These are phyloP conservation scores for Pichia ethanolica DNA, from an alignment of 805 yeast genomes.

Conservation along the genomic window DNA sequence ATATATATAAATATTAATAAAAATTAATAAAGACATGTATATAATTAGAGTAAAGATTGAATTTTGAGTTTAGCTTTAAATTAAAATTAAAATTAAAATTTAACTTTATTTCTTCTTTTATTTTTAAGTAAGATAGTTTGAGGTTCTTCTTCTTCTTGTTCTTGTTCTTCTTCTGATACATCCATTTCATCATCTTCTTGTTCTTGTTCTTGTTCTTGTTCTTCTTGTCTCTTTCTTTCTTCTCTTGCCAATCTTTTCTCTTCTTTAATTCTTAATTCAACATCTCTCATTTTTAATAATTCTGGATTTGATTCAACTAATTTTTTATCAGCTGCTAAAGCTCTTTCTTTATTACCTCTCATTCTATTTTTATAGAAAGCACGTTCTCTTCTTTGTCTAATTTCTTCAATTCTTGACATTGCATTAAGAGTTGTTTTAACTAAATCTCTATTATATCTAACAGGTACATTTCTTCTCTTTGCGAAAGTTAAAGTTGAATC, in stretches of 20 bases:
- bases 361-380: slow-evolving; percentile 99
- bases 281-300: slow-evolving; percentile 86
- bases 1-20: no score
- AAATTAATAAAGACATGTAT: no score
- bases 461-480: slow-evolving; percentile 96
- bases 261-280: slow-evolving; percentile 70
- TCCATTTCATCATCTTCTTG: slow-evolving; percentile 40
- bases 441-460: slow-evolving; percentile 92
- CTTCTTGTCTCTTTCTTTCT: slow-evolving; percentile 38
- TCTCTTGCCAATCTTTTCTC: slow-evolving; percentile 57
- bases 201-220: slow-evolving; percentile 38
- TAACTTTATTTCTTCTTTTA: slow-evolving; percentile 40
- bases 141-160: slow-evolving; percentile 39
- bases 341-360: slow-evolving; percentile 91
- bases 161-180: slow-evolving; percentile 38
- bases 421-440: slow-evolving; percentile 92
- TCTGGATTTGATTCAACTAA: slow-evolving; percentile 86
- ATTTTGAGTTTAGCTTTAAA: background rate
- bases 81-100: slow-evolving; percentile 28
- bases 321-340: slow-evolving; percentile 78
- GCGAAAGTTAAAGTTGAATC: slow-evolving; percentile 95
- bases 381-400: slow-evolving; percentile 91
- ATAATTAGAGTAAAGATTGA: background rate
- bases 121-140: slow-evolving; percentile 57
- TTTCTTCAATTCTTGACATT: slow-evolving; percentile 93